phyloP scores from a whole-genome alignment of 306 rosid genomes.

The Gillenia trifoliata region DNA sequence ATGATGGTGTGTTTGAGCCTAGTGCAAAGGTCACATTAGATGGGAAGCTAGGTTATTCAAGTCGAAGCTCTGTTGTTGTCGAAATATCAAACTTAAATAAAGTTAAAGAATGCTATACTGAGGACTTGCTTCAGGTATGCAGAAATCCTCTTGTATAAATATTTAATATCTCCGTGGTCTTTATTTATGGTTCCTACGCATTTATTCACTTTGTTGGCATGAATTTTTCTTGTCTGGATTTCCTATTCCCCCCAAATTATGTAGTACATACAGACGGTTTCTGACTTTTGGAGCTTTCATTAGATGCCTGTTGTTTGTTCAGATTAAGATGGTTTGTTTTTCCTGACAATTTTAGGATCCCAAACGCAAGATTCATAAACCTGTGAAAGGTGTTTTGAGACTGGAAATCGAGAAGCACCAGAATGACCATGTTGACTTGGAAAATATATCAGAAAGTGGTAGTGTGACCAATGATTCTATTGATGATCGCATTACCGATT shows the following conservation, averaged over 20 bases:
- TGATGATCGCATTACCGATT: slow-evolving; percentile 65
- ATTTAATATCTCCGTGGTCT: background rate
- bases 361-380: slow-evolving; percentile 88
- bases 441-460: slow-evolving; percentile 84
- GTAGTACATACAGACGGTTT: background rate
- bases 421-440: slow-evolving; percentile 69
- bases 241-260: background rate
- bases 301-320: background rate
- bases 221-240: background rate
- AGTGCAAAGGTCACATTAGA: slow-evolving; percentile 78
- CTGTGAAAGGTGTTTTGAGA: slow-evolving; percentile 86
- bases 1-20: slow-evolving; percentile 94
- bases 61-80: slow-evolving; percentile 83
- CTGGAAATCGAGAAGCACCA: slow-evolving; percentile 96
- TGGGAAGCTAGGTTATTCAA: slow-evolving; percentile 80
- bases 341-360: slow-evolving; percentile 65
- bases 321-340: background rate
- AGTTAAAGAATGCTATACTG: slow-evolving; percentile 94
- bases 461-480: slow-evolving; percentile 74
- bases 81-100: slow-evolving; percentile 87
- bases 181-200: background rate
- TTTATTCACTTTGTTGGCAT: background rate
- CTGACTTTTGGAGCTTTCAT: background rate
- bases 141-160: background rate
- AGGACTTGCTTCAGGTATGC: slow-evolving; percentile 87